Evolutionary conservation across 1,284 basidiomycete genomes (phyloP), one percentile per base, ranked within the genome.

Genomic region (Gymnopus androsaceus): DNA sequence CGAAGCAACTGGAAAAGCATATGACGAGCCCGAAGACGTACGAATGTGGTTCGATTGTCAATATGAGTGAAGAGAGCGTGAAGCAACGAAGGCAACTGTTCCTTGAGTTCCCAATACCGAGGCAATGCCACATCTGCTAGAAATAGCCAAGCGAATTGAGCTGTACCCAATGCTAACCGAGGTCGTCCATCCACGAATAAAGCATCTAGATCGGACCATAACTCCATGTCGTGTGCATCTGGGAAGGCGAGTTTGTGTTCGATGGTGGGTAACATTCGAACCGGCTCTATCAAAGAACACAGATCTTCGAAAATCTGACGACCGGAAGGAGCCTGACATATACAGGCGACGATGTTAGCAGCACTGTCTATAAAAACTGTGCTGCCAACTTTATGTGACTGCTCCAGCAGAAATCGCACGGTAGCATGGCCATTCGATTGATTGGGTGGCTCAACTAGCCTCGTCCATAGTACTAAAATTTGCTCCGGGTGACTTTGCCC

Each of bases 141-240:
- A 66, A 95, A 94, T 5, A 95, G 76, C 69, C 95, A 81, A 0
- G 94, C 93, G 64, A 93, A 90, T 66, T 96, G 94, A 1, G 92
- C 93, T 0, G 90, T 84, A 15, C 85, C 87, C 41, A 96, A 71
- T 57, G 87, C 68, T 55, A 87, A 71, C 19, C 84, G 76, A 7
- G 88, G 88, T 56, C 88, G 81, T 55, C 85, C 79, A 45, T 82
- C 87, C 0, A 83, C 79, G 64, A 92, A 90, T n/a, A 91, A 67
- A 9, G 83, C 80, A 61, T 87, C 86, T 28, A 92, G 78, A 65
- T 88, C 79, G 47, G 88, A 82, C 87, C 88, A 89, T 4, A 89
- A 66, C 54, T 88, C 85, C 61, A 88, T 77, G 41, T 90, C 87
- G 46, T 87, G 83, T 15, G 83, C 79, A 54, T 85, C 81, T 1